Base-by-base conservation (phyloP, 1,139 yeast species). In the Saccharomyces uvarum region DNA sequence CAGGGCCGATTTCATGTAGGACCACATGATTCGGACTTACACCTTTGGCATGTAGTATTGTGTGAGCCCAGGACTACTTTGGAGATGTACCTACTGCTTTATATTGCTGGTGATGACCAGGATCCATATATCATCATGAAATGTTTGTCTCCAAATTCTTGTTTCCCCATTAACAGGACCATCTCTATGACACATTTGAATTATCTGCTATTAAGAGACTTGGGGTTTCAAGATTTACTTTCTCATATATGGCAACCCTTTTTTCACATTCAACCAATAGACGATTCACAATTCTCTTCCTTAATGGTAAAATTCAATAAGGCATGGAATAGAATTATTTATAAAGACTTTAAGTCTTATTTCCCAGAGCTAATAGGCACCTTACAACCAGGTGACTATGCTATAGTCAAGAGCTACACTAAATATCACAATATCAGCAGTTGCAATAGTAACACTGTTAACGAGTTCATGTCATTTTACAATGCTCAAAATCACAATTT, bases 1-100 rank as follows among this genome's bases (percentile, higher is more conserved):
- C 33, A 50, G 13, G 52, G 47, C 4, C 47, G 54, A 21, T 66
- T 53, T 48, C 53, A 56, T 53, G 49, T 67, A 44, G 61, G 60
- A 50, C 72, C 72, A 21, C 70, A 68, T 53, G 72, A 68, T 47
- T 61, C 68, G 2, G 65, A 68, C 53, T 46, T 66, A 14, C 67
- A 64, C 48, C 54, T 67, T 6, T 68, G 72, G 72, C 68, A 67
- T 55, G 51, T 67, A 44, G 63, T 67, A 2, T 27, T 68, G 19
- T 51, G 49, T 16, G 61, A 63, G 19, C 64, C 63, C 6, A 31
- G 16, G 8, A 55, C 57, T 2, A 56, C 50, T 4, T 38, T 51
- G 32, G 69, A 67, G 53, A 42, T 67, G 11, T 68, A 64, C 54
- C 51, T 64, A 28, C 51, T 66, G 49, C 53, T 67, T 4, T 65